These are phyloP conservation scores for Alternaria infectoria DNA, from an alignment of 2,329 filamentous ascomycete species.

Conservation along the genomic window DNA sequence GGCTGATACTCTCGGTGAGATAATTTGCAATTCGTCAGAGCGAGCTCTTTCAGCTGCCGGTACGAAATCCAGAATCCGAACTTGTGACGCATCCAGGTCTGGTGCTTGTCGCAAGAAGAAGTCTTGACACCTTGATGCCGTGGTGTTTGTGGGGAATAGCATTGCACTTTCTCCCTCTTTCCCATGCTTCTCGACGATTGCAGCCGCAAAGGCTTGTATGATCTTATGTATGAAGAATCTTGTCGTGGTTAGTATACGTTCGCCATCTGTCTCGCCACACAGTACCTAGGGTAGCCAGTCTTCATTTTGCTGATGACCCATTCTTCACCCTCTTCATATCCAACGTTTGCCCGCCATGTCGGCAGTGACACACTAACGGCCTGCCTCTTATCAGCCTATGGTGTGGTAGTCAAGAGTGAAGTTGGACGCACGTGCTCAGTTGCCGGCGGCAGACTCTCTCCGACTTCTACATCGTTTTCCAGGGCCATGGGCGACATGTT, in stretches of 20 bases:
- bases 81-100: conserved; percentile 55
- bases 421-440: conserved; percentile 49
- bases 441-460: conserved; percentile 47
- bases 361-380: conserved; percentile 95
- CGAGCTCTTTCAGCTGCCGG: conserved; percentile 63
- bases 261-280: not conserved
- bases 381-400: conserved; percentile 55
- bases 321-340: conserved; percentile 88
- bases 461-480: conserved; percentile 47
- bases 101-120: conserved; percentile 72
- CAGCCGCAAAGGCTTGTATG: conserved; percentile 74
- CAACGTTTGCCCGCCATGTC: conserved; percentile 89
- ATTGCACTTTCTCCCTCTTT: conserved; percentile 71
- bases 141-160: conserved; percentile 76
- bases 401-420: not conserved
- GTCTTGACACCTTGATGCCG: conserved; percentile 73
- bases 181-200: conserved; percentile 71
- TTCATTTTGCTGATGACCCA: conserved; percentile 87
- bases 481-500: conserved; percentile 35
- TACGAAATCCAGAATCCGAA: conserved; percentile 67
- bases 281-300: conserved; percentile 85
- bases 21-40: conserved; percentile 54
- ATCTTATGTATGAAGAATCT: conserved; percentile 92
- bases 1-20: conserved; percentile 54
- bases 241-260: conserved; percentile 13